A percentile compares a stretch with the other conserved stretches of the same genome.
Evolutionary conservation across 495 filamentous ascomycete genomes (phyloP).

Genomic region (Hypoxylon lienhwacheense): DNA sequence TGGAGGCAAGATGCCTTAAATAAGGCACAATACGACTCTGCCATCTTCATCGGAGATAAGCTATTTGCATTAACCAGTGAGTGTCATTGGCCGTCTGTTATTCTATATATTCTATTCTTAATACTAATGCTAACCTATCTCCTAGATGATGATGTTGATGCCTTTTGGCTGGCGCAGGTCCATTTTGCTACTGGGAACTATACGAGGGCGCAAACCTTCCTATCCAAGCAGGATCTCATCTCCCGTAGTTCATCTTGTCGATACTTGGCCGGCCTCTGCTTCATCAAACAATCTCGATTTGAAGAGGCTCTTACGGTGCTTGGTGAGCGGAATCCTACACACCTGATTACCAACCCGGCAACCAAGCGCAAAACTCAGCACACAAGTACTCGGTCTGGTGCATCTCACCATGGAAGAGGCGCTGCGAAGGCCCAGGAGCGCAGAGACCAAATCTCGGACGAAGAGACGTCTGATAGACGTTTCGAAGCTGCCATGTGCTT

Average conservation of each 20-base stretch:
- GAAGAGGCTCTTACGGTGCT: constrained; percentile 86
- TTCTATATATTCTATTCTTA: not conserved
- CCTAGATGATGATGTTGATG: constrained; percentile 83
- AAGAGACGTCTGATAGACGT: constrained; percentile 70
- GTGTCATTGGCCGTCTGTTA: constrained; percentile 33
- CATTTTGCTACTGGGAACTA: constrained; percentile 95
- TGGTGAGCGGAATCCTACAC: constrained; percentile 87
- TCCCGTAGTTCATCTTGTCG: constrained; percentile 78
- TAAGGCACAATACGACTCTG: constrained; percentile 92
- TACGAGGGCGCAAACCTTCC: constrained; percentile 79
- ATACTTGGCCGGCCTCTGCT: constrained; percentile 90
- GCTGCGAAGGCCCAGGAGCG: constrained; percentile 58
- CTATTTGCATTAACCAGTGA: constrained; percentile 88
- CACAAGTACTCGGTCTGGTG: constrained; percentile 28
- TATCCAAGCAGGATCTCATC: constrained; percentile 83
- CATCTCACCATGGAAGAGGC: constrained; percentile 33
- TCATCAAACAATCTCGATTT: constrained; percentile 85
- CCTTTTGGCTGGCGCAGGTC: constrained; percentile 91
- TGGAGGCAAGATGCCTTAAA: constrained; percentile 93
- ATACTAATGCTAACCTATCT: constrained; percentile 35
- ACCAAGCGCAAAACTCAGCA: constrained; percentile 59
- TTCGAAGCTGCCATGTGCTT: constrained; percentile 98
- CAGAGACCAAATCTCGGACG: constrained; percentile 50
- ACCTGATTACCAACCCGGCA: constrained; percentile 70
- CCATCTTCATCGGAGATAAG: constrained; percentile 97